phyloP scores from a whole-genome alignment of 176 grass and related monocot genomes.

The Zoysia pacifica region DNA sequence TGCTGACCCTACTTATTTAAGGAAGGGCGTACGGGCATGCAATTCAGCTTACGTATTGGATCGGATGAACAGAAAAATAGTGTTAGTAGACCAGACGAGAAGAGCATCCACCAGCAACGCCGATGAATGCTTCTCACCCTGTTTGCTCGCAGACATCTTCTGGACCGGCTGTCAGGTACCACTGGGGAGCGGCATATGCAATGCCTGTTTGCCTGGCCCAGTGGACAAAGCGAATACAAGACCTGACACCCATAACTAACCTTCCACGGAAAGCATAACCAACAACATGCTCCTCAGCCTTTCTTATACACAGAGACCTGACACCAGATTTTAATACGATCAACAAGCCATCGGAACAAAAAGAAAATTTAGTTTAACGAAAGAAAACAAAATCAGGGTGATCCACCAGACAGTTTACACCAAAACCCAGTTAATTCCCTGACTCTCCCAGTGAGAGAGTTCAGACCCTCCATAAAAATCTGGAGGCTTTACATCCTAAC shows the following conservation, averaged over 20 bases:
- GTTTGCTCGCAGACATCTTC: background rate
- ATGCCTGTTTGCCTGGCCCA: background rate
- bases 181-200: too few relatives aligned
- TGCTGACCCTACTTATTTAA: too few relatives aligned
- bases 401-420: background rate
- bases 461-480: constrained; percentile 55
- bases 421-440: constrained; percentile 14
- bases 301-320: background rate
- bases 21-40: background rate
- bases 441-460: constrained; percentile 29
- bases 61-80: background rate
- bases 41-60: background rate
- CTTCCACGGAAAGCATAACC: background rate
- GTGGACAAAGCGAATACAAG: background rate
- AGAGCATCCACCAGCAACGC: background rate
- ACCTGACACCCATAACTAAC: background rate
- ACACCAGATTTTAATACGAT: background rate
- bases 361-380: background rate
- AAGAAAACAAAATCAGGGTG: background rate
- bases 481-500: constrained; percentile 53
- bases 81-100: background rate
- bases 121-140: background rate
- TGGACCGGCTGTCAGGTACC: background rate
- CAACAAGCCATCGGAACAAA: background rate
- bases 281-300: background rate